phyloP scores from a whole-genome alignment of 495 filamentous ascomycete species.

The Evansstolkia leycettana region DNA sequence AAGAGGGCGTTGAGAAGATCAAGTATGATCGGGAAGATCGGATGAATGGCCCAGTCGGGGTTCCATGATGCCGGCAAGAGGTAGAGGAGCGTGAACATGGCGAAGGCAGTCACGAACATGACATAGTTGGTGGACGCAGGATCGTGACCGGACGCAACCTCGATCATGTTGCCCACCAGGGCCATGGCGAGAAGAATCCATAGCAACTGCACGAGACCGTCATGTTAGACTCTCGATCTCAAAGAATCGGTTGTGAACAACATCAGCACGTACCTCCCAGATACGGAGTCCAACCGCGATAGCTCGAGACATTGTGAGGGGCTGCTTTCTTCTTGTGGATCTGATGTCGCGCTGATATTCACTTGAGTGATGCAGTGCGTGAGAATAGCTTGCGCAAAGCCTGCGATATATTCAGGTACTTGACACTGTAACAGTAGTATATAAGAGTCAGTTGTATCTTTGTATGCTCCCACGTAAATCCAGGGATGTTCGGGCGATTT shows the following conservation, averaged over 20 bases:
- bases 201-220: conserved; percentile 36
- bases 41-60: conserved; percentile 34
- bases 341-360: too few species aligned
- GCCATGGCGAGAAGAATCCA: conserved; percentile 56
- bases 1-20: conserved; percentile 52
- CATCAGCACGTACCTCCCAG: conserved; percentile 29
- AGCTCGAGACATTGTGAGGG: conserved; percentile 18
- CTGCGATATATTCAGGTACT: neutral
- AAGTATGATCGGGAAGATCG: conserved; percentile 40
- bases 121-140: conserved; percentile 45
- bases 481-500: conserved; percentile 5
- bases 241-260: too few species aligned
- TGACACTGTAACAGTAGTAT: neutral
- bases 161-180: conserved; percentile 57
- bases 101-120: conserved; percentile 55
- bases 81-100: conserved; percentile 51
- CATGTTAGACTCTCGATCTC: too few species aligned
- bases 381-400: too few species aligned
- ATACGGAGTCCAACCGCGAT: conserved; percentile 24
- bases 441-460: too few species aligned
- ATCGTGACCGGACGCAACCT: conserved; percentile 41
- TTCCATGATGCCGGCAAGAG: conserved; percentile 42
- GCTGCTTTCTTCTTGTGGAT: too few species aligned
- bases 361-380: too few species aligned
- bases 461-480: conserved; percentile 1